Conservation (phyloP, 2,329 filamentous ascomycete species). For the Aspergillus pseudoterreus region DNA sequence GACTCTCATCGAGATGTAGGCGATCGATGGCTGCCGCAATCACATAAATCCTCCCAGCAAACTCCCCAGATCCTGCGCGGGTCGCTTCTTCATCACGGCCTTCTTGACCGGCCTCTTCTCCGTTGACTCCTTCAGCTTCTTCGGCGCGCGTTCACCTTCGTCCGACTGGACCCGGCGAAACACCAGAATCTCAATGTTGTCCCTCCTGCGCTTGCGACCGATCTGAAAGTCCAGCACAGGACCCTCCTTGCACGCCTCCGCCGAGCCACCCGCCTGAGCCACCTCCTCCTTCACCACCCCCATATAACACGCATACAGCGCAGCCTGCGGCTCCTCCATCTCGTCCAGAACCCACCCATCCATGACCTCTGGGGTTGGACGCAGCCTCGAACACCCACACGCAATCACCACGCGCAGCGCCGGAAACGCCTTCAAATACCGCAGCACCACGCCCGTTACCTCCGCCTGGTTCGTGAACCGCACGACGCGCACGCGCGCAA, state of each 20-base stretch:
- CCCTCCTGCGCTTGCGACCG: slow-evolving; percentile 7
- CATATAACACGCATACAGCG: slow-evolving; percentile 16
- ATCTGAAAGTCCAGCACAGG: slow-evolving; percentile 25
- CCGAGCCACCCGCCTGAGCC: neutral
- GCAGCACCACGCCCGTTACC: slow-evolving; percentile 29
- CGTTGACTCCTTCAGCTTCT: slow-evolving; percentile 6
- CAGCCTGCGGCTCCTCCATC: slow-evolving; percentile 2
- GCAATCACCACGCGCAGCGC: slow-evolving; percentile 33
- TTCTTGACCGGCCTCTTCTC: slow-evolving; percentile 6
- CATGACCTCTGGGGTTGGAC: slow-evolving; percentile 2
- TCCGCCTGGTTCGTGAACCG: slow-evolving; percentile 31
- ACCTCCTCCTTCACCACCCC: slow-evolving; percentile 2
- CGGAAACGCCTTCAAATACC: slow-evolving; percentile 33
- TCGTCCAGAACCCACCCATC: slow-evolving; percentile 26
- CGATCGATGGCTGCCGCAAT: neutral
- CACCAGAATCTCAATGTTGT: slow-evolving; percentile 6
- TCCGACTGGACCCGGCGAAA: slow-evolving; percentile 5
- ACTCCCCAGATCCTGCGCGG: slow-evolving; percentile 22
- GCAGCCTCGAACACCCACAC: slow-evolving; percentile 26
- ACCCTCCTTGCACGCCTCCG: slow-evolving; percentile 4
- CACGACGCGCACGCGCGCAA: slow-evolving; percentile 37
- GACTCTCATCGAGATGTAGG: too few relatives aligned
- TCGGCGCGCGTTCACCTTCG: slow-evolving; percentile 5
- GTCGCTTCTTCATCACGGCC: slow-evolving; percentile 25
- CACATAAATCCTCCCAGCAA: slow-evolving; percentile 30